phyloP scores from a whole-genome alignment of 768 basidiomycete genomes.

The Chalciporus piperatus region DNA sequence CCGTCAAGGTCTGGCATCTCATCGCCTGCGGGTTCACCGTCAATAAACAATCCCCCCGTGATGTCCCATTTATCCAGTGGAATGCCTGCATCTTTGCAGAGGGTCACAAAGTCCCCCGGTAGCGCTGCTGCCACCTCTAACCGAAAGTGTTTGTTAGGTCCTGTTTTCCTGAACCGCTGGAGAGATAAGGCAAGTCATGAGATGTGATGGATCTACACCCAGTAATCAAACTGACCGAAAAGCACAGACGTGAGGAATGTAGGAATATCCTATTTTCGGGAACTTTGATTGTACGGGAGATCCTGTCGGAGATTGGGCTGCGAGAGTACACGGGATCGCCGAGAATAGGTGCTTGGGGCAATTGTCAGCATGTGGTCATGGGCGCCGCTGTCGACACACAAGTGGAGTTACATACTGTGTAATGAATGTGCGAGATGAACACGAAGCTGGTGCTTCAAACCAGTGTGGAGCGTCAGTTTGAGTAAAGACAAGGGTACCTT shows the following conservation, averaged over 20 bases:
- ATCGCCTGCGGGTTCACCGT: conserved; percentile 38
- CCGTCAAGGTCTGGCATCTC: conserved; percentile 41
- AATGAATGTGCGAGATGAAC: conserved; percentile 56
- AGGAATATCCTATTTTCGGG: conserved; percentile 54
- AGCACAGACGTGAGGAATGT: conserved; percentile 56
- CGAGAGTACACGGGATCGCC: conserved; percentile 56
- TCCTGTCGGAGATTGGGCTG: conserved; percentile 32
- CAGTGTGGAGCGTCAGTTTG: conserved; percentile 54
- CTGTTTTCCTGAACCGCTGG: conserved; percentile 48
- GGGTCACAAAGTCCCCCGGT: conserved; percentile 50
- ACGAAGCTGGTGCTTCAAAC: conserved; percentile 70
- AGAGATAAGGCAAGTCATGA: background rate
- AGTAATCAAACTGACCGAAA: conserved; percentile 42
- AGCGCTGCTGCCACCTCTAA: conserved; percentile 57
- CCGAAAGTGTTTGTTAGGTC: conserved; percentile 46
- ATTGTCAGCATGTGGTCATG: conserved; percentile 10
- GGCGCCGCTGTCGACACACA: background rate
- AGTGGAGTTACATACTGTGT: conserved; percentile 35
- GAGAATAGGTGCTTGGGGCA: conserved; percentile 57
- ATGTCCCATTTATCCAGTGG: conserved; percentile 35
- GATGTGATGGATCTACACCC: background rate
- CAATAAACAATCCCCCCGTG: conserved; percentile 46
- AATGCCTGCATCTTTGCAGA: conserved; percentile 49
- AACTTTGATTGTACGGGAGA: conserved; percentile 28
- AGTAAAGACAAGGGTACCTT: conserved; percentile 54